Conservation (phyloP, 2,329 filamentous ascomycete species). For the Beauveria sp. region DNA sequence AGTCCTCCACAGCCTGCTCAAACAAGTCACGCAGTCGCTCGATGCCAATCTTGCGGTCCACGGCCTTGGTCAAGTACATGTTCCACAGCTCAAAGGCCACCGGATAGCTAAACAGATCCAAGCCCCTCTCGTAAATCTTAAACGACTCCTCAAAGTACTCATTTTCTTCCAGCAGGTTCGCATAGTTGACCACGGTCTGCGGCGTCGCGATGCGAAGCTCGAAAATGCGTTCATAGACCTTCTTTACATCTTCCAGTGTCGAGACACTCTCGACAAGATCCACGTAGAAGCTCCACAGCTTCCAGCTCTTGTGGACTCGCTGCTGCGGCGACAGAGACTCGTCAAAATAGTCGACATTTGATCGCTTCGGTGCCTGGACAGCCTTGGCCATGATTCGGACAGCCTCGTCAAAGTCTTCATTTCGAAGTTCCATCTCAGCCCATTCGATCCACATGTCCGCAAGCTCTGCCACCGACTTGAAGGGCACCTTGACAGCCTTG, state of each 20-base stretch:
- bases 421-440: slow-evolving; percentile 95
- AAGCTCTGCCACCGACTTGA: slow-evolving; percentile 93
- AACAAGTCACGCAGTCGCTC: slow-evolving; percentile 91
- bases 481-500: slow-evolving; percentile 95
- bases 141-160: slow-evolving; percentile 96
- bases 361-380: slow-evolving; percentile 90
- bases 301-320: slow-evolving; percentile 98
- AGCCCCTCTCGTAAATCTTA: slow-evolving; percentile 91
- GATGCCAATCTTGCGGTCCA: slow-evolving; percentile 91
- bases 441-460: slow-evolving; percentile 99
- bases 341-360: slow-evolving; percentile 99
- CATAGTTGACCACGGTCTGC: slow-evolving; percentile 97
- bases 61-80: slow-evolving; percentile 91
- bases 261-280: slow-evolving; percentile 94
- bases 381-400: slow-evolving; percentile 96
- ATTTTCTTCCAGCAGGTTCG: slow-evolving; percentile 88
- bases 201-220: slow-evolving; percentile 96
- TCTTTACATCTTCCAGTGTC: slow-evolving; percentile 82
- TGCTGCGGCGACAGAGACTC: slow-evolving; percentile 90
- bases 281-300: slow-evolving; percentile 98
- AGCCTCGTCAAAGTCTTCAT: slow-evolving; percentile 91
- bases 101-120: slow-evolving; percentile 97
- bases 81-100: slow-evolving; percentile 99
- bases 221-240: slow-evolving; percentile 95
- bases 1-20: slow-evolving; percentile 92